A percentile compares a stretch with the other conserved stretches of the same genome.
Evolutionary conservation across 2,329 filamentous ascomycete genomes (phyloP).

Genomic region (Exophiala viscosa): DNA sequence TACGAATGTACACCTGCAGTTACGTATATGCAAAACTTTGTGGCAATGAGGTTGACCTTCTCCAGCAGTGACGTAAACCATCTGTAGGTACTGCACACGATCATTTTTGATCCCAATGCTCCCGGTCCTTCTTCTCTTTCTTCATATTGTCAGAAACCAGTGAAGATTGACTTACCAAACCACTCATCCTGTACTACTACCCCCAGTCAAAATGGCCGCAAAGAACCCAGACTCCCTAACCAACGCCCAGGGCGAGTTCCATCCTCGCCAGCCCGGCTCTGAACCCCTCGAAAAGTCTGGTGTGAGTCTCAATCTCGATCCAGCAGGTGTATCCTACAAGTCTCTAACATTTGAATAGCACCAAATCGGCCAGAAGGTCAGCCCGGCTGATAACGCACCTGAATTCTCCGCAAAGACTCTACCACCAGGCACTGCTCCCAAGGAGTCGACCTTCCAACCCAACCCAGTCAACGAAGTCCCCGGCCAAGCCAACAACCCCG

Average conservation of each 20-base stretch:
- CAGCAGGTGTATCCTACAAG: background rate
- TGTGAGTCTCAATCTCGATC: slow-evolving; percentile 40
- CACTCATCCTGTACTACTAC: background rate
- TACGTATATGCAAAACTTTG: too few species aligned
- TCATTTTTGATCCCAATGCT: background rate
- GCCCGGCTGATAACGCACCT: slow-evolving; percentile 52
- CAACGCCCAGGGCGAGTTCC: slow-evolving; percentile 55
- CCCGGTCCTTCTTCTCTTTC: too few species aligned
- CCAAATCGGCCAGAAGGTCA: slow-evolving; percentile 58
- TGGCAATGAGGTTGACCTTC: too few species aligned
- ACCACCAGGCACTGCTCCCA: slow-evolving; percentile 61
- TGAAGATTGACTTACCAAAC: slow-evolving; percentile 2
- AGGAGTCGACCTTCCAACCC: slow-evolving; percentile 39
- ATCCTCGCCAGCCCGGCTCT: slow-evolving; percentile 47
- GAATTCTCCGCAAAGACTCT: slow-evolving; percentile 63
- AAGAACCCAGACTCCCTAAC: slow-evolving; percentile 52
- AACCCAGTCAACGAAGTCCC: slow-evolving; percentile 32
- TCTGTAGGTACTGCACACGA: background rate
- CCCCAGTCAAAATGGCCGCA: slow-evolving; percentile 40
- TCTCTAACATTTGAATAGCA: slow-evolving; percentile 49
- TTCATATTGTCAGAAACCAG: background rate
- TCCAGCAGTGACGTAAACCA: too few species aligned
- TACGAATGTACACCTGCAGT: too few species aligned
- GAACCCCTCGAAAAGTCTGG: slow-evolving; percentile 54
- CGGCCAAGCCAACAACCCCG: slow-evolving; percentile 39